Evolutionary conservation across 225 moss, liverwort and hornwort genomes (phyloP).

Genomic region (Takakia lepidozioides): DNA sequence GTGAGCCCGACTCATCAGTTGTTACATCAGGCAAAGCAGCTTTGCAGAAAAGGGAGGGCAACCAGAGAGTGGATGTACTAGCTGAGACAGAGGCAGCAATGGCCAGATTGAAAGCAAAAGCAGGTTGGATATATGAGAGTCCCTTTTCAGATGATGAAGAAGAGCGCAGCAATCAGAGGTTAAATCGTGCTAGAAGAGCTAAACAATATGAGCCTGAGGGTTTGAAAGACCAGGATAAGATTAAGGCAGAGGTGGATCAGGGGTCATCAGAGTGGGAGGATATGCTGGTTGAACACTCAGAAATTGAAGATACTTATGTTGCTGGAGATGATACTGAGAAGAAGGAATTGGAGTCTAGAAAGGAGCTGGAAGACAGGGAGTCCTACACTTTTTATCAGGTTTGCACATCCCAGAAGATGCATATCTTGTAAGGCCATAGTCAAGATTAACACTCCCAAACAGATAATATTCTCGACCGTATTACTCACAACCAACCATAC

Average conservation of each 20-base stretch:
- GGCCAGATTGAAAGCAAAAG: conserved; percentile 75
- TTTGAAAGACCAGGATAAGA: conserved; percentile 9
- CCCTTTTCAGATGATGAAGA: conserved; percentile 71
- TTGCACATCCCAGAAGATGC: neutral
- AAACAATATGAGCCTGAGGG: conserved; percentile 13
- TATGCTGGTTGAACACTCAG: conserved; percentile 14
- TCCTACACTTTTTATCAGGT: conserved; percentile 85
- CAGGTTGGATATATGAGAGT: conserved; percentile 92
- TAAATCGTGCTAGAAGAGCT: conserved; percentile 6
- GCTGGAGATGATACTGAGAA: conserved; percentile 23
- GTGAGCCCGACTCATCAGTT: conserved; percentile 16
- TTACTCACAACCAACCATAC: no score
- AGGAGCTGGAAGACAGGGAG: conserved; percentile 70
- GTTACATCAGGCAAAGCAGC: conserved; percentile 17
- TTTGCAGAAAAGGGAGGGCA: conserved; percentile 20
- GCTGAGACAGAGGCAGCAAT: conserved; percentile 68
- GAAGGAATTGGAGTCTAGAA: conserved; percentile 54
- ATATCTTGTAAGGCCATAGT: neutral
- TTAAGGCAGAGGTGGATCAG: conserved; percentile 22
- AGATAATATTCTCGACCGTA: no score
- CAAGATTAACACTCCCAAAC: no score
- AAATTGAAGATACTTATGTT: conserved; percentile 19
- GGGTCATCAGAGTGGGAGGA: conserved; percentile 40
- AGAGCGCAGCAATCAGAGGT: conserved; percentile 1
- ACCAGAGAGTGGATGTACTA: conserved; percentile 34